Percentiles rank a stretch among this genome's conserved stretches.
Conservation (phyloP, 2,329 filamentous ascomycete genomes). For the Monascus ruber region DNA sequence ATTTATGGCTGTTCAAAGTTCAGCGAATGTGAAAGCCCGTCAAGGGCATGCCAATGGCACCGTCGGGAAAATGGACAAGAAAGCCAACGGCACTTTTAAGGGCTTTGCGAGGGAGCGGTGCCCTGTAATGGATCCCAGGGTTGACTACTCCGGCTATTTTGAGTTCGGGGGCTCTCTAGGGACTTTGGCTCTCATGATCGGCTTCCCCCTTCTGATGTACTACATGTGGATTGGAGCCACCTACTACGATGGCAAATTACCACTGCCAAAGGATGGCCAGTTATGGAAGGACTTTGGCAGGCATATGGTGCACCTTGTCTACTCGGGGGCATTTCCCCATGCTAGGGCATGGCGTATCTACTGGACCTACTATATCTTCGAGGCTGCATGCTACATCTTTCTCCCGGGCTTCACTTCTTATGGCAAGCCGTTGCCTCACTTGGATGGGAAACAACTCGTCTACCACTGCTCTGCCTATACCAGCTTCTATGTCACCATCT, state of each 20-base stretch:
- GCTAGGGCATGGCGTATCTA: constrained; percentile 82
- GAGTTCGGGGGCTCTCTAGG: constrained; percentile 85
- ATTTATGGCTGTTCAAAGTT: too few relatives aligned
- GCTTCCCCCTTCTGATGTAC: constrained; percentile 93
- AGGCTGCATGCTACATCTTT: constrained; percentile 69
- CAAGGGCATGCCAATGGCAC: too few relatives aligned
- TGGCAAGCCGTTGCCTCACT: constrained; percentile 76
- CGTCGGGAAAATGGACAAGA: too few relatives aligned
- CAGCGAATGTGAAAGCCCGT: too few relatives aligned
- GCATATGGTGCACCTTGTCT: constrained; percentile 61
- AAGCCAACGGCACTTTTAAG: too few relatives aligned
- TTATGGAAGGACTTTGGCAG: constrained; percentile 57
- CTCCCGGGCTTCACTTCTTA: constrained; percentile 80
- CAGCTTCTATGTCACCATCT: constrained; percentile 80
- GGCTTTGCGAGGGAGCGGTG: too few relatives aligned
- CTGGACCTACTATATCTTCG: constrained; percentile 83
- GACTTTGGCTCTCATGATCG: constrained; percentile 72
- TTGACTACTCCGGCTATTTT: constrained; percentile 41
- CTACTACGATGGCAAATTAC: constrained; percentile 79
- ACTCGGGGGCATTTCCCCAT: constrained; percentile 74
- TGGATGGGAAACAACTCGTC: constrained; percentile 70
- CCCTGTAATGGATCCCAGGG: constrained; percentile 27
- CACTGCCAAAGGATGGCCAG: constrained; percentile 54
- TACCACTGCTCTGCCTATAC: constrained; percentile 91
- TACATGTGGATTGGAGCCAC: constrained; percentile 98